Conservation (phyloP, 1,284 basidiomycete species). For the Farysia itapuensis region DNA sequence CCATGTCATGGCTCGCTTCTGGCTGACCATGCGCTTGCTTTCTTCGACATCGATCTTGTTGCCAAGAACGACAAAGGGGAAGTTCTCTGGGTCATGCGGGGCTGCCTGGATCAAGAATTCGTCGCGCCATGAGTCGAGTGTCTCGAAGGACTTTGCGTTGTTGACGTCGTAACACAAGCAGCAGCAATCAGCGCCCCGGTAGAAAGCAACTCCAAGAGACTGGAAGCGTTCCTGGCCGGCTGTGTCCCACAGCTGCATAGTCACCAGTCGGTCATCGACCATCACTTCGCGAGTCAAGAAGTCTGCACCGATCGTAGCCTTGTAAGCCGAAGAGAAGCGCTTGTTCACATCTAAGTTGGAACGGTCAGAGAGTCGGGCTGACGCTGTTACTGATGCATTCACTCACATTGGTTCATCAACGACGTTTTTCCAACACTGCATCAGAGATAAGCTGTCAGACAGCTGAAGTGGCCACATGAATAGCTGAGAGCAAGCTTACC, state of each 20-base stretch:
- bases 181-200: conserved; percentile 98
- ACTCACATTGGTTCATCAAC: conserved; percentile 99
- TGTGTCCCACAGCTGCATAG: conserved; percentile 98
- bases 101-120: conserved; percentile 71
- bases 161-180: conserved; percentile 95
- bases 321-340: conserved; percentile 99
- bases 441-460: too few species aligned
- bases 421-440: conserved; percentile 99
- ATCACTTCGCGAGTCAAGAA: conserved; percentile 93
- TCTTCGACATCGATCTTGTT: conserved; percentile 99
- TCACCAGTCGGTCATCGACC: conserved; percentile 95
- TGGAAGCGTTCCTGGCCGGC: conserved; percentile 99
- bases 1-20: conserved; percentile 99
- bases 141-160: conserved; percentile 96
- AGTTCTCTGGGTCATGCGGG: conserved; percentile 97
- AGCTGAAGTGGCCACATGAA: too few species aligned
- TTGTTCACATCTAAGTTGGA: conserved; percentile 99
- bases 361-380: too few species aligned
- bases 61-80: conserved; percentile 86
- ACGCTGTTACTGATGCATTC: conserved; percentile 43
- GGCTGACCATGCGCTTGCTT: conserved; percentile 95
- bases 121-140: conserved; percentile 62
- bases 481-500: too few species aligned
- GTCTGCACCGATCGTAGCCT: conserved; percentile 65
- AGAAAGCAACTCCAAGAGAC: conserved; percentile 96